These are phyloP conservation scores for Suillus plorans DNA, from an alignment of 768 basidiomycete species.

Conservation along the genomic window DNA sequence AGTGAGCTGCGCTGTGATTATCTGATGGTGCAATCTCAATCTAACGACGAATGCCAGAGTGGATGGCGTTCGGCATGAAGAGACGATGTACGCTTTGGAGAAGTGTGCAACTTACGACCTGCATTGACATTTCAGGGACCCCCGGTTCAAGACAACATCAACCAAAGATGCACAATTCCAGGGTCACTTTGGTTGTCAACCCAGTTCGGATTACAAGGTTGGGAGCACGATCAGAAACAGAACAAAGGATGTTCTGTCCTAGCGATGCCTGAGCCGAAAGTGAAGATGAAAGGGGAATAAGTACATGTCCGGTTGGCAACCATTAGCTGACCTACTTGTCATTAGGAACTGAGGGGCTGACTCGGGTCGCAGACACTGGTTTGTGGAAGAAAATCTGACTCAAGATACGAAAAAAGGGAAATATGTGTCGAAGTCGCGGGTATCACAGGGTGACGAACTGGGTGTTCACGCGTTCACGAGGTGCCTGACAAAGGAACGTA, in stretches of 20 bases:
- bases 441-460: background rate
- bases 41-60: background rate
- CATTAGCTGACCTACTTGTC: background rate
- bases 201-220: background rate
- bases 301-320: background rate
- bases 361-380: background rate
- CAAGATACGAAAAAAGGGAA: background rate
- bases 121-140: background rate
- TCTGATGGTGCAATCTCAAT: background rate
- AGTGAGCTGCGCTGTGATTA: background rate
- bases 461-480: background rate
- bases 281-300: background rate
- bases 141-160: background rate
- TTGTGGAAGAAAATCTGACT: background rate
- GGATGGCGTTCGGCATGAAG: background rate
- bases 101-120: background rate
- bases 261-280: background rate
- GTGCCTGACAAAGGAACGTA: background rate
- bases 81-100: background rate
- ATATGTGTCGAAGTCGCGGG: background rate
- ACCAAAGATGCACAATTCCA: background rate
- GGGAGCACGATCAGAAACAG: background rate
- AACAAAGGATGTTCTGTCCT: background rate
- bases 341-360: background rate
- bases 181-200: background rate